Percentiles rank a stretch among this genome's conserved stretches.
Conservation (phyloP, 257 asterid genomes). For the Solanum virginianum region DNA sequence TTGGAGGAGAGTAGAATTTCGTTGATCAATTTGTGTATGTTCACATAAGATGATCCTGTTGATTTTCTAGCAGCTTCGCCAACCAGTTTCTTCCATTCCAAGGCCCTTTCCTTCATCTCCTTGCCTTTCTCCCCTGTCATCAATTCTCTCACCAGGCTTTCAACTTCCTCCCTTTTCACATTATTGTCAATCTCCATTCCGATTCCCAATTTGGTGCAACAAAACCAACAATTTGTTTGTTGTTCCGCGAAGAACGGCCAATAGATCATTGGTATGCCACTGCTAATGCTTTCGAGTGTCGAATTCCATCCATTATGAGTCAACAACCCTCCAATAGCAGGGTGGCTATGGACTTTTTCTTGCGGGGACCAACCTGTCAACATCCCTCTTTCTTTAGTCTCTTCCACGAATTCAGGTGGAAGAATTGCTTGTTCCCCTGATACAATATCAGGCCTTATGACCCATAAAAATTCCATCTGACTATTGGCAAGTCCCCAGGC, state of each 20-base stretch:
- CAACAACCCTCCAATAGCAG: slow-evolving; percentile 41
- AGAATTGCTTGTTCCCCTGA: slow-evolving; percentile 15
- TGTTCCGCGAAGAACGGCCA: slow-evolving; percentile 64
- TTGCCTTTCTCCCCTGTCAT: slow-evolving; percentile 26
- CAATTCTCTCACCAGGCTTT: slow-evolving; percentile 17
- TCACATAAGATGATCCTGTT: slow-evolving; percentile 8
- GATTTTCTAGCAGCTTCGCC: slow-evolving; percentile 7
- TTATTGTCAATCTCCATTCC: slow-evolving; percentile 39
- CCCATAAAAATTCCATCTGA: slow-evolving; percentile 30
- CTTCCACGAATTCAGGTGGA: slow-evolving; percentile 18
- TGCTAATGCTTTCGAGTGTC: slow-evolving; percentile 23
- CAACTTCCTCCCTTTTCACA: slow-evolving; percentile 38
- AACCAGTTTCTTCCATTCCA: slow-evolving; percentile 21
- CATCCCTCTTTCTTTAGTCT: slow-evolving; percentile 22
- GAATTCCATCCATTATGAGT: slow-evolving; percentile 59
- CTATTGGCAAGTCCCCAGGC: slow-evolving; percentile 54
- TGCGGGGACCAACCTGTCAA: slow-evolving; percentile 44
- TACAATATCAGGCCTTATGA: slow-evolving; percentile 43
- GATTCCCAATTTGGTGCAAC: slow-evolving; percentile 23
- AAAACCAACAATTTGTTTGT: slow-evolving; percentile 39
- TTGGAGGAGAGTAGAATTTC: slow-evolving; percentile 2
- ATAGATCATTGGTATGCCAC: slow-evolving; percentile 46
- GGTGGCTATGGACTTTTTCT: slow-evolving; percentile 37
- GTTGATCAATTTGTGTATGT: slow-evolving; percentile 19
- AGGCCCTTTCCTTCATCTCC: slow-evolving; percentile 19